phyloP scores from a whole-genome alignment of 192 early-diverging fungal genomes.

The Umbelopsis sp. region DNA sequence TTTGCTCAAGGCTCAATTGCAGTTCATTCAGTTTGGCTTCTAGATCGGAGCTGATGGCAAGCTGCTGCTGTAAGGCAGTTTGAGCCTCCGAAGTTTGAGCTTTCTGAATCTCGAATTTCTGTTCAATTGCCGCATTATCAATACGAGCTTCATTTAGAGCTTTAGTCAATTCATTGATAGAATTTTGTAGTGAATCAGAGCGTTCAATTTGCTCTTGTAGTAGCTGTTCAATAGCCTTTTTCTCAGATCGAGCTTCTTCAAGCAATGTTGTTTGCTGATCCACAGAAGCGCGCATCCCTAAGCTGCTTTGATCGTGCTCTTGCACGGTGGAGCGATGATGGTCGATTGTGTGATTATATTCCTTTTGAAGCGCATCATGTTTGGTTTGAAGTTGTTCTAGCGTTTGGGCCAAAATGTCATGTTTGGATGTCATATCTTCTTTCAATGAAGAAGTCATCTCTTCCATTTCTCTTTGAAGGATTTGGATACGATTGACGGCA shows the following conservation, averaged over 20 bases:
- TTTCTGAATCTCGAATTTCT: not conserved
- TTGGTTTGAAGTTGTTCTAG: not conserved
- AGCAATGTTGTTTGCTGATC: not conserved
- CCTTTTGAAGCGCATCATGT: not conserved
- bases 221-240: not conserved
- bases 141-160: not conserved
- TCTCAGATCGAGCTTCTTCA: not conserved
- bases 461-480: not conserved
- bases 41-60: not conserved
- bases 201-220: not conserved
- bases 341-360: not conserved
- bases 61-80: not conserved
- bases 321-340: not conserved
- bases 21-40: not conserved
- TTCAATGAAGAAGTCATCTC: not conserved
- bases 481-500: not conserved
- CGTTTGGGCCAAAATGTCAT: not conserved
- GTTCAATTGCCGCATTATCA: not conserved
- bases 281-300: not conserved
- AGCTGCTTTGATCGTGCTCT: not conserved
- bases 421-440: not conserved
- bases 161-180: not conserved
- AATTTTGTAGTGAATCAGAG: not conserved
- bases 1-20: not conserved
- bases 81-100: not conserved